These are phyloP conservation scores for Aspergillus quadrilineatus DNA, from an alignment of 2,329 filamentous ascomycete genomes.

Conservation along the genomic window DNA sequence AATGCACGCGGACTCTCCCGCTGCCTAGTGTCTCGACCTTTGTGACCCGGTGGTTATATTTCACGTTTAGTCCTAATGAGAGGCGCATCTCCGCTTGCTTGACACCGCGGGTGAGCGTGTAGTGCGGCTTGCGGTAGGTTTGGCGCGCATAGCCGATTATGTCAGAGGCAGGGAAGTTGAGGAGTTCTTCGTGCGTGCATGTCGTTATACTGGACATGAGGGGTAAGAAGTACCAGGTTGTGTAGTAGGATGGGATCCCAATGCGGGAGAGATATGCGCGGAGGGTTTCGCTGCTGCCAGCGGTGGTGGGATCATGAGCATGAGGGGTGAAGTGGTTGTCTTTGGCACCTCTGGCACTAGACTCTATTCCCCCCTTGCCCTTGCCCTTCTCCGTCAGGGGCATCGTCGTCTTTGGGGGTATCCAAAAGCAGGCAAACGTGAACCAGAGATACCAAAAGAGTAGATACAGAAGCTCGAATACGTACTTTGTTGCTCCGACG, in stretches of 20 bases:
- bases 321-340: neutral
- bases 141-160: constrained; percentile 21
- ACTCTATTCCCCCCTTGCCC: neutral
- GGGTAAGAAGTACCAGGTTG: constrained; percentile 14
- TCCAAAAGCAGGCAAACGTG: constrained; percentile 15
- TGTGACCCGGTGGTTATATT: constrained; percentile 15
- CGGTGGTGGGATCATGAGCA: neutral
- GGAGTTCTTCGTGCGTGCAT: constrained; percentile 24
- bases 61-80: constrained; percentile 13
- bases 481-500: constrained; percentile 5
- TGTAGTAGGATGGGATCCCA: constrained; percentile 9
- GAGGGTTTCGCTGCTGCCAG: constrained; percentile 11
- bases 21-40: constrained; percentile 4
- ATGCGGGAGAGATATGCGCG: constrained; percentile 12
- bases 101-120: constrained; percentile 22
- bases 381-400: neutral
- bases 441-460: constrained; percentile 19
- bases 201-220: constrained; percentile 22
- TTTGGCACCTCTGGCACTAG: neutral
- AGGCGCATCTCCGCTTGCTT: constrained; percentile 18
- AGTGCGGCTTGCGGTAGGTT: constrained; percentile 23
- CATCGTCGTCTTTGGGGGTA: neutral
- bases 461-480: constrained; percentile 9
- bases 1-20: neutral
- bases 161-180: constrained; percentile 24